These are phyloP conservation scores for Passalora sequoiae DNA, from an alignment of 2,329 filamentous ascomycete species.

Conservation along the genomic window DNA sequence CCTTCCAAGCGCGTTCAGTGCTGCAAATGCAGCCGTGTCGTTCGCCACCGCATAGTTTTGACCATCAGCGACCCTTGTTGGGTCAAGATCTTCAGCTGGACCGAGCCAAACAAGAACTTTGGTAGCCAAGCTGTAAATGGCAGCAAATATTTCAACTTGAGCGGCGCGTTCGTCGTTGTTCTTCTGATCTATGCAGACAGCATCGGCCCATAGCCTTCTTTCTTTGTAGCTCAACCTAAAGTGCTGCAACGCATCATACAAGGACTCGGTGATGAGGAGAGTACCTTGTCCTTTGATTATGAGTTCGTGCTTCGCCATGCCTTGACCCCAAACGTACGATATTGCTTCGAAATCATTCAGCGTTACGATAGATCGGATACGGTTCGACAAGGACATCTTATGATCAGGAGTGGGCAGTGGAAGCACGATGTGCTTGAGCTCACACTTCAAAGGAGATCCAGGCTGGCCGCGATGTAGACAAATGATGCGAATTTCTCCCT, in stretches of 20 bases:
- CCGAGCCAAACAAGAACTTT: conserved; percentile 14
- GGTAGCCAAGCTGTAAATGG: conserved; percentile 11
- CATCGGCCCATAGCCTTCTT: conserved; percentile 13
- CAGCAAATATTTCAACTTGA: conserved; percentile 13
- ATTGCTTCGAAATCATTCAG: background rate
- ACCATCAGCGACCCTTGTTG: too few relatives aligned
- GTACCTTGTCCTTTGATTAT: background rate
- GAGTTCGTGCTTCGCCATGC: background rate
- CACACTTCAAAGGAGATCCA: too few relatives aligned
- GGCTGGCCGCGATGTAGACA: too few relatives aligned
- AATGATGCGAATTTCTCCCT: too few relatives aligned
- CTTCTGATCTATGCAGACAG: conserved; percentile 16
- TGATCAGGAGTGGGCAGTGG: too few relatives aligned
- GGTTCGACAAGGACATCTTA: too few relatives aligned
- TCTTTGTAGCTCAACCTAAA: background rate
- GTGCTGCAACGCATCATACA: background rate
- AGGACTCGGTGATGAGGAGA: background rate
- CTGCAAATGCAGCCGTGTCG: background rate
- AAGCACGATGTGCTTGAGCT: too few relatives aligned
- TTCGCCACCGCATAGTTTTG: too few relatives aligned
- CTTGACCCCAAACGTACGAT: background rate
- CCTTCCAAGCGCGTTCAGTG: background rate
- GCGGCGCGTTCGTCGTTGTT: conserved; percentile 9
- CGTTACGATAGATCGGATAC: too few relatives aligned
- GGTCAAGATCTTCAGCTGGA: conserved; percentile 1